Conservation (phyloP, 345 rosid genomes). For the Adansonia digitata region DNA sequence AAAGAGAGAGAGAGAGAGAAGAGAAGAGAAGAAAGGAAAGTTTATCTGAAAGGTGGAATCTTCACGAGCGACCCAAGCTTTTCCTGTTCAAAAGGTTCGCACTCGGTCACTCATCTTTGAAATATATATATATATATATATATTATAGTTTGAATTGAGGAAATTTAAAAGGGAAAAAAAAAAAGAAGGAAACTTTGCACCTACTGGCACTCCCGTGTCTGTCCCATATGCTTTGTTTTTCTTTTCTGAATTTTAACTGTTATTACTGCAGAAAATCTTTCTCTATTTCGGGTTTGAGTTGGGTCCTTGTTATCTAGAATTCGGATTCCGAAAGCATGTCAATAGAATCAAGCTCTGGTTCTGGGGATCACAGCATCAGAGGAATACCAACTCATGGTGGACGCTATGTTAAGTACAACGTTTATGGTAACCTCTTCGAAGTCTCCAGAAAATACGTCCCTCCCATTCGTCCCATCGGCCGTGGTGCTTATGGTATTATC, state of each 20-base stretch:
- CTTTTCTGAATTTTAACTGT: too few relatives aligned
- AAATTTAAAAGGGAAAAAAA: background rate
- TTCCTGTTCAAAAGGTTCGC: slow-evolving; percentile 28
- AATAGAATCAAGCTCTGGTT: background rate
- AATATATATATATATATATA: background rate
- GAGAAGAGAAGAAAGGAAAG: background rate
- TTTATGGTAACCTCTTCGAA: background rate
- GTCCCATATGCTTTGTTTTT: too few relatives aligned
- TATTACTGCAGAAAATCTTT: background rate
- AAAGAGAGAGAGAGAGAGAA: background rate
- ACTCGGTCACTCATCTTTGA: slow-evolving; percentile 11
- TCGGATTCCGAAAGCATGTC: background rate
- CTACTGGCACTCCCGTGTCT: too few relatives aligned
- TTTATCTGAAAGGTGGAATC: background rate
- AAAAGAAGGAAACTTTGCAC: too few relatives aligned
- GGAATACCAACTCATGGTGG: background rate
- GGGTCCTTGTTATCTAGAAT: background rate
- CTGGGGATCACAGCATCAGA: background rate
- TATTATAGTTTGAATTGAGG: background rate
- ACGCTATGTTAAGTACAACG: background rate
- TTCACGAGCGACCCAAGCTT: slow-evolving; percentile 28
- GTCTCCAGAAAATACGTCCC: background rate
- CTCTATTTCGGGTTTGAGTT: background rate
- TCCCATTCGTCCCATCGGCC: background rate
- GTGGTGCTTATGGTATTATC: background rate